These are phyloP conservation scores for Neolentinus lepideus DNA, from an alignment of 1,284 basidiomycete genomes.

Conservation along the genomic window DNA sequence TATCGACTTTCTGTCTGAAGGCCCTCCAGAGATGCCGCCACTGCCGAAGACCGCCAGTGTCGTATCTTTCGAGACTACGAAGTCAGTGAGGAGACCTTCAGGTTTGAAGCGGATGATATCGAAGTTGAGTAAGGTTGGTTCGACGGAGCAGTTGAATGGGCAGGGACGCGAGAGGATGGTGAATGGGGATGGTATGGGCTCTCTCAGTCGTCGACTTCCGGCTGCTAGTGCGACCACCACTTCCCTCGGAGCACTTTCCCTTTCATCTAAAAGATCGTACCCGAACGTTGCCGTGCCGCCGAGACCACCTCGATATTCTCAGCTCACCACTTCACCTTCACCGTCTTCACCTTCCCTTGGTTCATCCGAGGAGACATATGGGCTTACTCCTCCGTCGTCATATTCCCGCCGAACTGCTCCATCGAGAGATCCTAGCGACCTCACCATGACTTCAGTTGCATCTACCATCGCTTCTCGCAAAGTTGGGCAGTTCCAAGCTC, in stretches of 20 bases:
- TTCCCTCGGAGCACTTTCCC: conserved; percentile 9
- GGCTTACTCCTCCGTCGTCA: background rate
- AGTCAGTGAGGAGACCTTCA: conserved; percentile 39
- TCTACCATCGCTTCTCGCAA: background rate
- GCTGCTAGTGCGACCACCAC: conserved; percentile 9
- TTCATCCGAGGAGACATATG: background rate
- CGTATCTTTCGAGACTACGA: conserved; percentile 31
- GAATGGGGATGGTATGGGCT: conserved; percentile 11
- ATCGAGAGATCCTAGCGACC: background rate
- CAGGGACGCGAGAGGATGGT: conserved; percentile 16
- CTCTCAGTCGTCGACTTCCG: background rate
- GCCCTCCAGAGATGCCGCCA: conserved; percentile 38
- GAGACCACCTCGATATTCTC: conserved; percentile 16
- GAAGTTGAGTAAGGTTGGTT: conserved; percentile 51
- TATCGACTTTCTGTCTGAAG: conserved; percentile 60
- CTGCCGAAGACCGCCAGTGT: conserved; percentile 23
- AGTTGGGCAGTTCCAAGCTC: background rate
- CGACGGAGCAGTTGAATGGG: conserved; percentile 34
- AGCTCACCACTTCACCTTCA: conserved; percentile 4
- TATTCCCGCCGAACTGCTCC: background rate
- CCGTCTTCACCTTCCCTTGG: conserved; percentile 10
- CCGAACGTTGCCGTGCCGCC: conserved; percentile 23
- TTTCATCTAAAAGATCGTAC: conserved; percentile 14
- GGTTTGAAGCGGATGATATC: conserved; percentile 76
- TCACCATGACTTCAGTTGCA: background rate